Percentiles rank a stretch among this genome's conserved stretches.
These are phyloP conservation scores for Lactarius akahatsu DNA, from an alignment of 768 basidiomycete species.

Conservation along the genomic window DNA sequence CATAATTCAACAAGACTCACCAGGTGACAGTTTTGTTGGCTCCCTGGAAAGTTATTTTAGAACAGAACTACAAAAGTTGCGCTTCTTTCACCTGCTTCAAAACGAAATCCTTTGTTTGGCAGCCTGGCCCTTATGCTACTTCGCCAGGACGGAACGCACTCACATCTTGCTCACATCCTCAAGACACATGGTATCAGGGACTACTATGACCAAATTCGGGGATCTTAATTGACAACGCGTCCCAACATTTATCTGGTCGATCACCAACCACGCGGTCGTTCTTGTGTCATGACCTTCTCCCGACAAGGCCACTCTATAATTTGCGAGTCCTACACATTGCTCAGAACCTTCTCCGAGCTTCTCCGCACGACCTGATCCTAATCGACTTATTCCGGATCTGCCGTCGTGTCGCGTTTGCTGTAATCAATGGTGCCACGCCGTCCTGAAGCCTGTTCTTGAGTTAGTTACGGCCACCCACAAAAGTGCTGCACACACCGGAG, in stretches of 20 bases:
- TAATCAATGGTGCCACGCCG: neutral
- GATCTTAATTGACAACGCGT: neutral
- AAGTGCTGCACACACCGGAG: too few species aligned
- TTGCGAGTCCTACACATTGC: neutral
- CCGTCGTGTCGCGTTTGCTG: neutral
- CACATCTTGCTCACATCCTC: too few species aligned
- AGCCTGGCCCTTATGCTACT: neutral
- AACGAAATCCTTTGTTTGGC: neutral
- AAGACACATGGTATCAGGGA: neutral
- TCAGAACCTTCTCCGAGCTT: neutral
- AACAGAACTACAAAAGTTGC: too few species aligned
- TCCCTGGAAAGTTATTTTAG: too few species aligned
- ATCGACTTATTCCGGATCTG: too few species aligned
- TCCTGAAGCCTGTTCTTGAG: neutral
- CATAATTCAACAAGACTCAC: too few species aligned
- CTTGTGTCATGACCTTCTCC: neutral
- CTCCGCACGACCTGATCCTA: too few species aligned
- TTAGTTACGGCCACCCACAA: neutral
- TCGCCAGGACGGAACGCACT: neutral
- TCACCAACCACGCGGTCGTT: neutral
- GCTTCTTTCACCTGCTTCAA: too few species aligned
- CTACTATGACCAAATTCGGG: neutral
- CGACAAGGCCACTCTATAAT: neutral
- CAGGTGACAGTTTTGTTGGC: too few species aligned
- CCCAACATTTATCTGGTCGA: constrained; percentile 1